Base-by-base conservation (phyloP, 768 basidiomycete species). In the Lactifluus pinguis region DNA sequence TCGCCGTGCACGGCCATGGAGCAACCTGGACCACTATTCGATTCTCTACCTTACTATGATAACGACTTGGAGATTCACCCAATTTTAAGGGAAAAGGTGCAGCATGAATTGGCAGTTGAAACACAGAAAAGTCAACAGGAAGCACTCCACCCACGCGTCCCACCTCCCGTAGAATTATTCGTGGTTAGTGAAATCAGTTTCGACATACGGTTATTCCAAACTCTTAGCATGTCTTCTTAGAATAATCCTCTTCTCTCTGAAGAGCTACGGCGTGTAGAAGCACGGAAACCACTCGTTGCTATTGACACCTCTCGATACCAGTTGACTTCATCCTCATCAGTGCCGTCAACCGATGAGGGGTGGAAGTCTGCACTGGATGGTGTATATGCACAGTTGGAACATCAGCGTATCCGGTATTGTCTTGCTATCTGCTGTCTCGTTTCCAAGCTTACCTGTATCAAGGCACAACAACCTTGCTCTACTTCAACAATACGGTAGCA, bases 41-140 rank as follows among this genome's bases (percentile, higher is more conserved):
- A 97, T 73, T 89, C 92, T 29, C 78, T 97, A 64, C 94, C 94
- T 17, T 98, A 97, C 75, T 93, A 91, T 69, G 94, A 98, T 76
- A 90, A 93, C 70, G 92, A 97, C 71, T 79, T 95, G 54, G 88
- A 92, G 62, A 81, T 81, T 57, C 82, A 80, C 61, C 89, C 91
- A 1, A 68, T 79, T 42, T 76, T 93, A 42, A 84, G 80, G 70
- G 81, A 84, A 69, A 86, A 85, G 70, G 91, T 92, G 15, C 87
- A 89, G 58, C 77, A 77, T 65, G 91, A 92, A 70, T 73, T 93
- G 44, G 84, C 84, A 30, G 79, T 81, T n/a, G 85, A 91, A 69
- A 78, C 81, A 15, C 71, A 70, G 64, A 84, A 82, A 65, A 75
- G 81, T 10, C 61, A 67, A 17, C 81, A 82, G 45, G 72, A 77